phyloP scores from a whole-genome alignment of 331 rosid genomes.

The Pyracantha coccinea region DNA sequence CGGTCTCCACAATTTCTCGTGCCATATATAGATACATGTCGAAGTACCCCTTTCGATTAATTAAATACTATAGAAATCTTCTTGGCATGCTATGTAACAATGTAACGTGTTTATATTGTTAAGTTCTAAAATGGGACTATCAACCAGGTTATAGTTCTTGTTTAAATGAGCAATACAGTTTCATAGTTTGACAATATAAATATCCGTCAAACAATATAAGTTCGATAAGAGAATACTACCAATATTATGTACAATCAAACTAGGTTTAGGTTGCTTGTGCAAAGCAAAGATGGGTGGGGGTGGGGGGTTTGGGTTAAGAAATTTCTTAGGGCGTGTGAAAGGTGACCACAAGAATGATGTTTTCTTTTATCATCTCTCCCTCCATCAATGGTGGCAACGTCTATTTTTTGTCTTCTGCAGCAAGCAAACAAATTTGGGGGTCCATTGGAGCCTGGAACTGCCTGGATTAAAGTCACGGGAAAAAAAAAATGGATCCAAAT shows the following conservation, averaged over 20 bases:
- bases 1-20: neutral
- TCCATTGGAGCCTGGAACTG: neutral
- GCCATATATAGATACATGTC: neutral
- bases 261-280: neutral
- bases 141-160: no score
- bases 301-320: no score
- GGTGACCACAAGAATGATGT: neutral
- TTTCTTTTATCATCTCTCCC: neutral
- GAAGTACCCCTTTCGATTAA: no score
- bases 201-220: no score
- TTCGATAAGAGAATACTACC: neutral
- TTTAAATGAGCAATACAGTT: no score
- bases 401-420: neutral
- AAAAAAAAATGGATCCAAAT: neutral
- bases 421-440: constrained; percentile 4
- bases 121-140: no score
- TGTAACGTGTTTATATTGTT: neutral
- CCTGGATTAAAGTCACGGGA: constrained; percentile 9
- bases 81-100: neutral
- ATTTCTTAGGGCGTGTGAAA: neutral
- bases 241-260: neutral
- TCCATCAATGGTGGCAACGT: constrained; percentile 10
- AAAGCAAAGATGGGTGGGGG: no score
- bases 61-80: neutral
- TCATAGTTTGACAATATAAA: no score